phyloP scores from a whole-genome alignment of 805 yeast species.

The Teunomyces kruisii region DNA sequence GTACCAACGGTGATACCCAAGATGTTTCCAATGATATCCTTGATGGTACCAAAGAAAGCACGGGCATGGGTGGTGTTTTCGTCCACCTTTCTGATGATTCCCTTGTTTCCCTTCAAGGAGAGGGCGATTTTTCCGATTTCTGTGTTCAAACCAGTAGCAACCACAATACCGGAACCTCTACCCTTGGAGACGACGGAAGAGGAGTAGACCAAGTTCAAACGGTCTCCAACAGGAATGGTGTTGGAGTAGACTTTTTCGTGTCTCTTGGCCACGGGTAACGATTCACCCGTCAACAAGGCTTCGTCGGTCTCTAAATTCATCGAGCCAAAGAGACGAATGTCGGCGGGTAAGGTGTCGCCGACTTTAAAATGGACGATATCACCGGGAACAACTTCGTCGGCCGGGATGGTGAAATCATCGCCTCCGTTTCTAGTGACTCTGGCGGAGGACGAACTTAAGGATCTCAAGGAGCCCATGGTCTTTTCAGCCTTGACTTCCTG shows the following conservation, averaged over 20 bases:
- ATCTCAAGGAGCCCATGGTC: slow-evolving; percentile 72
- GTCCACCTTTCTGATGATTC: slow-evolving; percentile 40
- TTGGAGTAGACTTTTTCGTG: slow-evolving; percentile 39
- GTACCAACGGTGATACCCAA: slow-evolving; percentile 80
- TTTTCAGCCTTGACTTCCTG: slow-evolving; percentile 76
- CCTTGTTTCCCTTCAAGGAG: slow-evolving; percentile 46
- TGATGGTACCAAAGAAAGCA: slow-evolving; percentile 49
- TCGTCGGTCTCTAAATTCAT: slow-evolving; percentile 72
- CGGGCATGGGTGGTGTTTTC: slow-evolving; percentile 43
- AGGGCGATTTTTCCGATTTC: slow-evolving; percentile 76
- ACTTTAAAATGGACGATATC: slow-evolving; percentile 62
- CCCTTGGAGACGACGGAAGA: slow-evolving; percentile 74
- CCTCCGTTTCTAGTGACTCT: slow-evolving; percentile 67
- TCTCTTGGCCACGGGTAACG: slow-evolving; percentile 61
- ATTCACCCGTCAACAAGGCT: slow-evolving; percentile 66
- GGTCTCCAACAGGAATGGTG: slow-evolving; percentile 65
- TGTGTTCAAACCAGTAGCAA: slow-evolving; percentile 66
- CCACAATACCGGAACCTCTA: slow-evolving; percentile 67
- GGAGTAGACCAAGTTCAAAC: slow-evolving; percentile 68
- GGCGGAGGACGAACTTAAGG: slow-evolving; percentile 71
- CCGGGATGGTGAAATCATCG: slow-evolving; percentile 52
- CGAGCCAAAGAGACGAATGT: slow-evolving; percentile 55
- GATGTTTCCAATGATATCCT: slow-evolving; percentile 61
- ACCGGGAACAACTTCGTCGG: slow-evolving; percentile 71
- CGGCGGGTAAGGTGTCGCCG: slow-evolving; percentile 80